Conservation (phyloP, 2,329 filamentous ascomycete genomes). For the Aspergillus aculeatinus region DNA sequence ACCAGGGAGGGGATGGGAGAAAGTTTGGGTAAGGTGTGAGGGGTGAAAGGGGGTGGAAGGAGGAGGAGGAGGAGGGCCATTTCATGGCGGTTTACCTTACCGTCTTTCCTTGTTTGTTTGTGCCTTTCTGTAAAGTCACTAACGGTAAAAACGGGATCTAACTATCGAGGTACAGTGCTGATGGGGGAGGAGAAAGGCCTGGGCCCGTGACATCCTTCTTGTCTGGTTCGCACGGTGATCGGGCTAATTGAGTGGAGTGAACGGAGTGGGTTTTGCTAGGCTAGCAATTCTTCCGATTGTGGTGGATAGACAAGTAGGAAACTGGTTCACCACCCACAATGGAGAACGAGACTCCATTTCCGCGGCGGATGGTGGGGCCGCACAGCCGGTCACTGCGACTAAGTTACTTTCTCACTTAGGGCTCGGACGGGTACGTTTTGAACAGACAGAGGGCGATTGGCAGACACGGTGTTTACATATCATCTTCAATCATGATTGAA, state of each 20-base stretch:
- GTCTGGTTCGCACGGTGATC: neutral
- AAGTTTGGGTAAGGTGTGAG: too few relatives aligned
- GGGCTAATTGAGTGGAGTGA: neutral
- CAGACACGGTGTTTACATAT: neutral
- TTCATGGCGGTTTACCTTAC: neutral
- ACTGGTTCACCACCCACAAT: neutral
- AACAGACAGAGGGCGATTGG: neutral
- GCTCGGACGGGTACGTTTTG: conserved; percentile 15
- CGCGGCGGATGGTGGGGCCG: conserved; percentile 34
- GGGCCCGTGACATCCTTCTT: conserved; percentile 1
- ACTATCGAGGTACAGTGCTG: neutral
- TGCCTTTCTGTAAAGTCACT: neutral
- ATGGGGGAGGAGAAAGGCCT: neutral
- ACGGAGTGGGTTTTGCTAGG: neutral
- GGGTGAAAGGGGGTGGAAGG: neutral
- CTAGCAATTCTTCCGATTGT: neutral
- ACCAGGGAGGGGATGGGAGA: neutral
- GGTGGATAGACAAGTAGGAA: neutral
- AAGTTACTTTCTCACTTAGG: conserved; percentile 6
- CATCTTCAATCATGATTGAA: neutral
- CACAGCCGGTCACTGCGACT: conserved; percentile 10
- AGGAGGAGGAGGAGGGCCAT: neutral
- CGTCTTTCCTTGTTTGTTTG: neutral
- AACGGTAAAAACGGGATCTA: neutral
- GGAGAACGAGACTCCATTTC: conserved; percentile 14